Evolutionary conservation across 768 basidiomycete species (phyloP).

Genomic region (Mycena olivaceomarginata): DNA sequence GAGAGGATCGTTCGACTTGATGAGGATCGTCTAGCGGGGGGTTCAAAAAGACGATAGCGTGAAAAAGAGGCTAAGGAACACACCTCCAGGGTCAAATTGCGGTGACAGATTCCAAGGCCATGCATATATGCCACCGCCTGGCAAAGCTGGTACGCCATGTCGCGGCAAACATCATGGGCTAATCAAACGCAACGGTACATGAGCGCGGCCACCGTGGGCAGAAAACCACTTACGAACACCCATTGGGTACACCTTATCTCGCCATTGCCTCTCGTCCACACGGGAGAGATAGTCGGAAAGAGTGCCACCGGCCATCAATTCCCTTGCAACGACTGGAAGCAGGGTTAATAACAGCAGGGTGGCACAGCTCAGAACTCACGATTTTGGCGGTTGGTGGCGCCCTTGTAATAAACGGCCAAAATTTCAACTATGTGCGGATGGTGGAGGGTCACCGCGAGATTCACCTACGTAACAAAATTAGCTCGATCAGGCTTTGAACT

Average conservation of each 20-base stretch:
- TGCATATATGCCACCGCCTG: constrained; percentile 22
- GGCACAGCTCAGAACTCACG: background rate
- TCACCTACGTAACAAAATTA: background rate
- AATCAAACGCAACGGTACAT: background rate
- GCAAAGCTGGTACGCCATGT: constrained; percentile 17
- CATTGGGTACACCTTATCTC: background rate
- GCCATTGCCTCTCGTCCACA: background rate
- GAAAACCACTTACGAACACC: background rate
- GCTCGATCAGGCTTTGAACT: background rate
- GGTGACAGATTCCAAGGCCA: constrained; percentile 5
- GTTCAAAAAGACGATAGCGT: background rate
- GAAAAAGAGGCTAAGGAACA: no score
- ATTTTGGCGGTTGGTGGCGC: background rate
- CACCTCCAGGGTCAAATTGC: constrained; percentile 5
- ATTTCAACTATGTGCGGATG: background rate
- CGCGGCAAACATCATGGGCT: constrained; percentile 2
- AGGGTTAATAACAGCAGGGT: background rate
- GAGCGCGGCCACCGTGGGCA: background rate
- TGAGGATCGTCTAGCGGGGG: background rate
- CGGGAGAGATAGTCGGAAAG: constrained; percentile 10
- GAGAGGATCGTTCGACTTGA: background rate
- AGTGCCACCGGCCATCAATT: background rate
- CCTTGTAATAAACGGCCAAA: background rate
- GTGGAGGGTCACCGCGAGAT: background rate
- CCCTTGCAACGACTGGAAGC: background rate